phyloP scores from a whole-genome alignment of 768 basidiomycete genomes.

The Mycena epipterygia region DNA sequence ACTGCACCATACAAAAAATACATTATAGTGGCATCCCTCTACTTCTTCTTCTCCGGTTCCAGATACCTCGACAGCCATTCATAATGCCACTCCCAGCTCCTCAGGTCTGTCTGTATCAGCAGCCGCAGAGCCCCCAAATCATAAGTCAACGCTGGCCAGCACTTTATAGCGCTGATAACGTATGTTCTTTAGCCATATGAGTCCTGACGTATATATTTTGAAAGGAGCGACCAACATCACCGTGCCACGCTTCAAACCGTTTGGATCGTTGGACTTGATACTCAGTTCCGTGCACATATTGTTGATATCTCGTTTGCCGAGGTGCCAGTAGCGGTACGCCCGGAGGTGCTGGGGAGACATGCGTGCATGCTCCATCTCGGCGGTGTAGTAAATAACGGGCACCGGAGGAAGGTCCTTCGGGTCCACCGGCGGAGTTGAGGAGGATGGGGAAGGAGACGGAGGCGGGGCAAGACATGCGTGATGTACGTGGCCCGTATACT shows the following conservation, averaged over 20 bases:
- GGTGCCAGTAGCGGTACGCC: slow-evolving; percentile 50
- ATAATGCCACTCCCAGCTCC: slow-evolving; percentile 31
- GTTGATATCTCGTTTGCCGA: slow-evolving; percentile 43
- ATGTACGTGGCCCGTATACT: slow-evolving; percentile 6
- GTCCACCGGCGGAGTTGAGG: background rate
- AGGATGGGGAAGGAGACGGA: background rate
- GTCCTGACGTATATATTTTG: background rate
- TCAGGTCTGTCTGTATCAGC: slow-evolving; percentile 48
- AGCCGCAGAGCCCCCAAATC: slow-evolving; percentile 45
- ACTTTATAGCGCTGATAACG: slow-evolving; percentile 47
- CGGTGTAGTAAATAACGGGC: slow-evolving; percentile 7
- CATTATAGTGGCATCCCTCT: background rate
- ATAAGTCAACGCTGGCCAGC: slow-evolving; percentile 43
- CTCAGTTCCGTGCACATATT: slow-evolving; percentile 47
- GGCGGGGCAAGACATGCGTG: slow-evolving; percentile 22
- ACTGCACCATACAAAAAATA: slow-evolving; percentile 1
- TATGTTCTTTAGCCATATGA: slow-evolving; percentile 42
- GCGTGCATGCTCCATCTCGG: slow-evolving; percentile 28
- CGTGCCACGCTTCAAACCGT: slow-evolving; percentile 43
- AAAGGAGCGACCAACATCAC: slow-evolving; percentile 42
- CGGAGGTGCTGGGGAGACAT: slow-evolving; percentile 44
- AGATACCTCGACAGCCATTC: slow-evolving; percentile 29
- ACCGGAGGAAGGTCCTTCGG: slow-evolving; percentile 18
- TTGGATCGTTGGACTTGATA: slow-evolving; percentile 23
- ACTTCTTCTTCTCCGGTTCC: slow-evolving; percentile 14